Conservation (phyloP, 441 rosid species). For the Populus trichocarpa region DNA sequence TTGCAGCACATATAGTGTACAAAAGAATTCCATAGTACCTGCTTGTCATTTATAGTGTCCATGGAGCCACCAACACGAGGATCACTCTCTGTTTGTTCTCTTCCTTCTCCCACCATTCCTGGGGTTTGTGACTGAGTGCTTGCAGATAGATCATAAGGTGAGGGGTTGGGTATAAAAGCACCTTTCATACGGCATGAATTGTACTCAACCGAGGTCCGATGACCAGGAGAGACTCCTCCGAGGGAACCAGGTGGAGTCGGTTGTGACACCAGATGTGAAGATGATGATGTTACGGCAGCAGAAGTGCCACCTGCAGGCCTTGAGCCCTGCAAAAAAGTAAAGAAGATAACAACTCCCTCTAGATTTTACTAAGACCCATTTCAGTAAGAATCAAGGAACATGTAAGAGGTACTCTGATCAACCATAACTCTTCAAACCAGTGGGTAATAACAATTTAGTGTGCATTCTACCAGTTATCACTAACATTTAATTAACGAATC, state of each 20-base stretch:
- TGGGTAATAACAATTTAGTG: background rate
- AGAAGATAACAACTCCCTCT: conserved; percentile 14
- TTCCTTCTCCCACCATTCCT: conserved; percentile 52
- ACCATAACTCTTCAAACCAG: background rate
- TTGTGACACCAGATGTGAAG: conserved; percentile 62
- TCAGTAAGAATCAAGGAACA: conserved; percentile 11
- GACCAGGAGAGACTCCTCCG: conserved; percentile 60
- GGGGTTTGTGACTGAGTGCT: conserved; percentile 47
- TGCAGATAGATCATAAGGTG: conserved; percentile 58
- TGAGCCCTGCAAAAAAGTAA: conserved; percentile 55
- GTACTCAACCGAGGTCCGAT: conserved; percentile 57
- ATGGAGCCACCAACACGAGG: conserved; percentile 51
- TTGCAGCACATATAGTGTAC: background rate
- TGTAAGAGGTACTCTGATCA: conserved; percentile 9
- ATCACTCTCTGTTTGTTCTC: conserved; percentile 46
- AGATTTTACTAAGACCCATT: background rate
- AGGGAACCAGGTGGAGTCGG: conserved; percentile 58
- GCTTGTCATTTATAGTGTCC: conserved; percentile 58
- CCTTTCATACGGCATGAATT: conserved; percentile 75
- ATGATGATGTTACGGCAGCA: conserved; percentile 44
- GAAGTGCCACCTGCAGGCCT: conserved; percentile 63
- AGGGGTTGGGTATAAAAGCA: conserved; percentile 58
- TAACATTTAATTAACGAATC: background rate
- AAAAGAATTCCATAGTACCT: conserved; percentile 42
- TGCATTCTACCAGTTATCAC: background rate